Base-by-base conservation (phyloP, 2,329 filamentous ascomycete species). In the Apiospora pterosperma region DNA sequence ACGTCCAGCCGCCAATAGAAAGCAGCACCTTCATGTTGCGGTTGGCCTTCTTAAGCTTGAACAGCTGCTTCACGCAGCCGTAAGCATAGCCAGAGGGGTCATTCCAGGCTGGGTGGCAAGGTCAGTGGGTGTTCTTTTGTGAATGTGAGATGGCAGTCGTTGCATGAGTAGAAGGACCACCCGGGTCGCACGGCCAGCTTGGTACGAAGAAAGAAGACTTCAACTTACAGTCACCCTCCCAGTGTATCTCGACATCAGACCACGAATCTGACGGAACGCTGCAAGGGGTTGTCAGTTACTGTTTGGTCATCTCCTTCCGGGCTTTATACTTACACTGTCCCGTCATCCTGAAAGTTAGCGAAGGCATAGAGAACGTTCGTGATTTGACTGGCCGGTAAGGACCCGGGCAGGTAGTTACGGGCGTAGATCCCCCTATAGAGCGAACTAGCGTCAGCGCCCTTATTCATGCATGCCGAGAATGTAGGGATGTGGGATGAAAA, bases 1-100 rank as follows among this genome's bases (percentile, higher is more conserved):
- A 96, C 0, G 91, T 93, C 91, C 91, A 96, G 36, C 93, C 93
- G 59, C 93, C 93, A 68, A 97, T 92, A 59, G 88, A 92, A 4
- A 97, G 84, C 25, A 96, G 81, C 1, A 90, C 83, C 74, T 96
- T 96, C 63, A 97, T 76, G 59, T 92, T 86, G 19, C 92, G 88
- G 76, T 97, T 90, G 64, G 83, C 77, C 76, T 94, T 89, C 79
- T 97, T 97, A 52, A 93, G 81, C 8, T 92, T 79, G 74, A 86
- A 92, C 1, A 97, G 81, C 72, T 96, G 92, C 79, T 96, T 96
- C 62, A 92, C 76, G 73, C 89, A 91, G 42, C 93, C 93, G 69
- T 95, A 96, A 59, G 90, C 86, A 73, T 96, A 96, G 67, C 82
- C 90, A 6, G 90, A 84, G 0, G 76, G 70, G 59, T 90, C 88